Conservation (phyloP, 352 stramenopile species). For the Peronospora destructor region DNA sequence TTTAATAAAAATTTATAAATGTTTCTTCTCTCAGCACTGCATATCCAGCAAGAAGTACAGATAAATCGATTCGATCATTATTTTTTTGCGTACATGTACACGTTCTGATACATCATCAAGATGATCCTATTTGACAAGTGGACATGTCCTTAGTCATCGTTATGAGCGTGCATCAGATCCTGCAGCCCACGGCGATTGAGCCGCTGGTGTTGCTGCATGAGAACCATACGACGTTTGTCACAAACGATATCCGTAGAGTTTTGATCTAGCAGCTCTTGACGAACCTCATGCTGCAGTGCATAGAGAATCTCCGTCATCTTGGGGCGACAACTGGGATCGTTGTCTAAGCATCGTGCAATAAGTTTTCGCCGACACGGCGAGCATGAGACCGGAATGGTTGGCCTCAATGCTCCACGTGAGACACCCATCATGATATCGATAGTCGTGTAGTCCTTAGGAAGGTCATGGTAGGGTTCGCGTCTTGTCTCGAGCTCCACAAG, state of each 20-base stretch:
- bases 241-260: constrained; percentile 54
- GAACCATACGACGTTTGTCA: constrained; percentile 56
- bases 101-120: neutral
- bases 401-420: constrained; percentile 46
- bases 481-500: constrained; percentile 77
- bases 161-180: constrained; percentile 37
- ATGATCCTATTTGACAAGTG: neutral
- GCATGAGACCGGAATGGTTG: constrained; percentile 59
- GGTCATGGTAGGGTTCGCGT: constrained; percentile 64
- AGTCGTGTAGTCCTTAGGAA: constrained; percentile 45
- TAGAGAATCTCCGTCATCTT: constrained; percentile 77
- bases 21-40: no score
- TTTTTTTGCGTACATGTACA: neutral
- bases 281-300: constrained; percentile 64
- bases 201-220: constrained; percentile 71
- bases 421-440: constrained; percentile 83
- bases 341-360: constrained; percentile 57
- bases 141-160: constrained; percentile 14
- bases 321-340: constrained; percentile 47
- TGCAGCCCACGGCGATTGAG: constrained; percentile 65
- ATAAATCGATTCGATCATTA: constrained; percentile 10
- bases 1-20: no score
- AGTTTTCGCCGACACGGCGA: constrained; percentile 51
- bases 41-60: constrained; percentile 1
- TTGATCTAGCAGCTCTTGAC: constrained; percentile 64